Evolutionary conservation across 208 protist species (phyloP).

Genomic region (Crithidia sp.): DNA sequence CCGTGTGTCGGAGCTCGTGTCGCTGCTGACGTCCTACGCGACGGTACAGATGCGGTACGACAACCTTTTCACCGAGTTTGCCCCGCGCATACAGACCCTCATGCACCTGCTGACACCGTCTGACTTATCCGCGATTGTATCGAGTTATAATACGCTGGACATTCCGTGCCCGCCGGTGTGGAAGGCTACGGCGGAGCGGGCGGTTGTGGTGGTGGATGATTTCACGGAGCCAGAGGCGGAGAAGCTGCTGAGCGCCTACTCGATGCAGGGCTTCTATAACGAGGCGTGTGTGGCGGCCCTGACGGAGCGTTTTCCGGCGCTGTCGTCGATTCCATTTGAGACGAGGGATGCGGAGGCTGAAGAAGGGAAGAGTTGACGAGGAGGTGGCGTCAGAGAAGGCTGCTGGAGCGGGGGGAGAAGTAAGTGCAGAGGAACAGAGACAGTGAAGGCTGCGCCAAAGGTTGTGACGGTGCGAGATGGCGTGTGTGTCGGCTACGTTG

Average conservation of each 20-base stretch:
- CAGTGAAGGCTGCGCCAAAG: too few species aligned
- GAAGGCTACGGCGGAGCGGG: slow-evolving; percentile 50
- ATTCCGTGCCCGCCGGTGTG: slow-evolving; percentile 49
- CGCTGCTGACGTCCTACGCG: slow-evolving; percentile 63
- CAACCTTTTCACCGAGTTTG: slow-evolving; percentile 74
- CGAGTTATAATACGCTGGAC: slow-evolving; percentile 56
- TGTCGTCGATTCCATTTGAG: slow-evolving; percentile 16
- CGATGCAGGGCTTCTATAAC: slow-evolving; percentile 29
- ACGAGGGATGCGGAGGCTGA: background rate
- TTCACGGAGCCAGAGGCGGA: slow-evolving; percentile 51
- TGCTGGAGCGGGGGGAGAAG: too few species aligned
- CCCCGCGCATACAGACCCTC: slow-evolving; percentile 65
- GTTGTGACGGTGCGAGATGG: too few species aligned
- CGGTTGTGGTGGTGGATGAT: slow-evolving; percentile 27
- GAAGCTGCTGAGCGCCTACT: slow-evolving; percentile 35
- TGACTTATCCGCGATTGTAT: slow-evolving; percentile 51
- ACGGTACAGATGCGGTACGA: slow-evolving; percentile 84
- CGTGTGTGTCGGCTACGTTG: too few species aligned
- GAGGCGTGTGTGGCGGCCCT: slow-evolving; percentile 32
- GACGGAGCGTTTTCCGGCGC: slow-evolving; percentile 39
- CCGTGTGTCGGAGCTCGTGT: slow-evolving; percentile 40
- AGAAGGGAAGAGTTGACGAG: background rate
- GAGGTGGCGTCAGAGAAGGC: too few species aligned
- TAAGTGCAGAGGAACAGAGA: too few species aligned
- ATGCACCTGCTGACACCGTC: slow-evolving; percentile 48